phyloP scores from a whole-genome alignment of 495 filamentous ascomycete species.

The Talaromyces ruber region DNA sequence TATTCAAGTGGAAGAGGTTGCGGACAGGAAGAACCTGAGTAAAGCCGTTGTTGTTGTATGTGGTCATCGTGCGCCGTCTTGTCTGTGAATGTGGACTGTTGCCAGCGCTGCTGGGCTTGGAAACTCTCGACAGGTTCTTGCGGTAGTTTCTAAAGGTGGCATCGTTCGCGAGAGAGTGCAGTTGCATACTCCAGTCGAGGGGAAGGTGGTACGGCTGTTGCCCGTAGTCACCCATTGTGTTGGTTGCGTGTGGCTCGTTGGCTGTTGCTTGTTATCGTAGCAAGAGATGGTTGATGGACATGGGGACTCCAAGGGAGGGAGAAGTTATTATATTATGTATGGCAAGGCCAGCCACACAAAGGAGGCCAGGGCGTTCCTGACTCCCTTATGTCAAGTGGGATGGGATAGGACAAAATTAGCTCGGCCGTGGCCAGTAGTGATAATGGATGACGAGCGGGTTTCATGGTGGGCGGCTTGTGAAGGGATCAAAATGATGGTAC shows the following conservation, averaged over 20 bases:
- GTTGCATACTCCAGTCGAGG: constrained; percentile 17
- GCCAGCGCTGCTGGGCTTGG: constrained; percentile 60
- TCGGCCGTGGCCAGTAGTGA: neutral
- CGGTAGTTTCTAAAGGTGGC: constrained; percentile 15
- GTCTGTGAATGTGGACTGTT: constrained; percentile 57
- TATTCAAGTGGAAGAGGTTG: constrained; percentile 15
- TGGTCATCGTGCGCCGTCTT: constrained; percentile 42
- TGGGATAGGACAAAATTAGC: neutral
- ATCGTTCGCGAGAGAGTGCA: constrained; percentile 1
- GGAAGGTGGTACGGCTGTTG: constrained; percentile 12
- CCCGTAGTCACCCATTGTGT: neutral
- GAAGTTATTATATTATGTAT: neutral
- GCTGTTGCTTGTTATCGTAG: neutral
- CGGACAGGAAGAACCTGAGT: neutral
- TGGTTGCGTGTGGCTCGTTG: neutral
- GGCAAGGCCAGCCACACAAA: neutral
- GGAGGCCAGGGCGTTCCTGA: neutral
- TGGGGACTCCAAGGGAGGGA: neutral
- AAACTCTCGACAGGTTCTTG: constrained; percentile 40
- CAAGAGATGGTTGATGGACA: neutral
- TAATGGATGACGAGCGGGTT: constrained; percentile 2
- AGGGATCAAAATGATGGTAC: neutral
- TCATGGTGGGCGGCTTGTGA: neutral
- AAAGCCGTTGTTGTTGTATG: neutral
- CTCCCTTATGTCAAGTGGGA: neutral